Evolutionary conservation across 768 basidiomycete species (phyloP).

Genomic region (Tulasnella sp.): DNA sequence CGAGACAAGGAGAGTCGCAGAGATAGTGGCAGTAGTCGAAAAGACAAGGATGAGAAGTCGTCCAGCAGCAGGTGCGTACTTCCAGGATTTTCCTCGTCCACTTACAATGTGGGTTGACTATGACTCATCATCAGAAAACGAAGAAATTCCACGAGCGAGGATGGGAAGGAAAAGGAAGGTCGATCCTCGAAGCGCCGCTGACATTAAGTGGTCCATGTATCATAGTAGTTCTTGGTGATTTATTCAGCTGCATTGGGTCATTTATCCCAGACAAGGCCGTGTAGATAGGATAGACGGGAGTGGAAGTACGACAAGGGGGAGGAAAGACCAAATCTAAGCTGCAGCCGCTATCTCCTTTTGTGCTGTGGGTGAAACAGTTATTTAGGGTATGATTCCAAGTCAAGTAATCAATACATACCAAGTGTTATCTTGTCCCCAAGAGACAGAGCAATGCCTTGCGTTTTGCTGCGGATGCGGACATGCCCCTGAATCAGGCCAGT

Average conservation of each 20-base stretch:
- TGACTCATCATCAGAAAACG: constrained; percentile 1
- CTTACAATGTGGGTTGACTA: background rate
- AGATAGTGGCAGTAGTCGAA: constrained; percentile 9
- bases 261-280: background rate
- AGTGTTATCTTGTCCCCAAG: constrained; percentile 81
- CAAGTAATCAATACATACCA: constrained; percentile 29
- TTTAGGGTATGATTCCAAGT: background rate
- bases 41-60: constrained; percentile 7
- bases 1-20: constrained; percentile 10
- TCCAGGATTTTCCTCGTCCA: background rate
- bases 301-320: background rate
- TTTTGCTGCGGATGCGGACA: constrained; percentile 93
- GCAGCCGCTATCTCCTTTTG: constrained; percentile 19
- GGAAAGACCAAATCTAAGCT: background rate
- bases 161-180: background rate
- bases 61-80: background rate
- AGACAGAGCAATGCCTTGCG: constrained; percentile 91
- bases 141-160: constrained; percentile 3
- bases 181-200: constrained; percentile 12
- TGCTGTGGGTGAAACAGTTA: constrained; percentile 8
- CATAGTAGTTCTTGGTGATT: background rate
- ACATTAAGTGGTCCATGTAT: background rate
- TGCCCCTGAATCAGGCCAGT: constrained; percentile 78
- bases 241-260: constrained; percentile 2
- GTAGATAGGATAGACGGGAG: background rate